Percentiles rank a stretch among this genome's conserved stretches.
Conservation (phyloP, 768 basidiomycete species). For the Dioszegia aurantiaca region DNA sequence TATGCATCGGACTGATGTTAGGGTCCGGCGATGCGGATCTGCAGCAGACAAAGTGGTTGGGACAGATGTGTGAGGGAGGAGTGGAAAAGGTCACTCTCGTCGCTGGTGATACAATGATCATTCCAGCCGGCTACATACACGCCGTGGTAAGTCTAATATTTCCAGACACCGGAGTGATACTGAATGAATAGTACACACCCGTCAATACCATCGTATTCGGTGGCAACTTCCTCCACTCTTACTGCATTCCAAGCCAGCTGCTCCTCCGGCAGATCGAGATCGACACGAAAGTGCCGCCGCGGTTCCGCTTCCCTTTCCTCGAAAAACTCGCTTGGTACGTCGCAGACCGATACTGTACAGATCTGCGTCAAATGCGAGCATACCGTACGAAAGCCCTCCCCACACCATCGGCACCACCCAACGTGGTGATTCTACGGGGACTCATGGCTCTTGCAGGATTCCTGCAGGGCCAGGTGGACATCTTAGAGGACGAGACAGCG, state of each 20-base stretch:
- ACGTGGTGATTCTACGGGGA: constrained; percentile 66
- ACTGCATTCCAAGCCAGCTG: constrained; percentile 79
- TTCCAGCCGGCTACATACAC: constrained; percentile 96
- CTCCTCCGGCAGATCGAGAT: constrained; percentile 88
- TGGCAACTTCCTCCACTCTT: constrained; percentile 92
- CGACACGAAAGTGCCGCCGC: constrained; percentile 84
- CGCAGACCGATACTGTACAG: constrained; percentile 73
- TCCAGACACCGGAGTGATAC: background rate
- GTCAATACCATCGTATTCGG: constrained; percentile 91
- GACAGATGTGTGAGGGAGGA: constrained; percentile 85
- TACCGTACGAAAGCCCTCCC: constrained; percentile 25
- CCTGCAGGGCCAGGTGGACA: constrained; percentile 70
- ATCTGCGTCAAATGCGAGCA: constrained; percentile 55
- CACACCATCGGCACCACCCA: constrained; percentile 11
- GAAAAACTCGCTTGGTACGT: constrained; percentile 87
- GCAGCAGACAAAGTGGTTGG: constrained; percentile 85
- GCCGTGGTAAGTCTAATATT: constrained; percentile 69
- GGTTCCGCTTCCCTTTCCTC: constrained; percentile 82
- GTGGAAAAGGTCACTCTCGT: constrained; percentile 64
- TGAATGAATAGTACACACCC: constrained; percentile 70
- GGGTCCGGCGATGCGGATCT: constrained; percentile 76
- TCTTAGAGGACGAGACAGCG: constrained; percentile 64
- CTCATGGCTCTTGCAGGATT: constrained; percentile 70
- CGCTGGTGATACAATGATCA: constrained; percentile 59
- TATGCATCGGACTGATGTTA: constrained; percentile 44